Evolutionary conservation across 495 filamentous ascomycete species (phyloP).

Genomic region (Podospora pseudopauciseta): DNA sequence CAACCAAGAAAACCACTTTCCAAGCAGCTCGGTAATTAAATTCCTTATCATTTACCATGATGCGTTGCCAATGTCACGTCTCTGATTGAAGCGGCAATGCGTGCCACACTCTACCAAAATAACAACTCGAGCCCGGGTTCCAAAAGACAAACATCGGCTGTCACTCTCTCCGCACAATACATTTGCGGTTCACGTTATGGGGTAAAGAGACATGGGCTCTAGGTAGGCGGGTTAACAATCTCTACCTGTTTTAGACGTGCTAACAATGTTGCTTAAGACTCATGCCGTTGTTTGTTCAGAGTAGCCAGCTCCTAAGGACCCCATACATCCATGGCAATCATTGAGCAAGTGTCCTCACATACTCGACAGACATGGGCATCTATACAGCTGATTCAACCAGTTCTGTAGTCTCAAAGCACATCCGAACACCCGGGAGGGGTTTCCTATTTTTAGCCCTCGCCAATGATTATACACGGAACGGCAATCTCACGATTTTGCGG

Average conservation of each 20-base stretch:
- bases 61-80: not conserved
- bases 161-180: not conserved
- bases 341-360: not conserved
- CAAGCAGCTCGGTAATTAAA: not conserved
- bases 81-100: not conserved
- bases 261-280: not conserved
- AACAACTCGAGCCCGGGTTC: not conserved
- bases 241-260: not conserved
- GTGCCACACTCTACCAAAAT: not conserved
- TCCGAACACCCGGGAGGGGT: not conserved
- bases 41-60: not conserved
- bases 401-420: not conserved
- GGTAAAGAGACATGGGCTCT: not conserved
- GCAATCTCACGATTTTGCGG: not conserved
- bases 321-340: not conserved
- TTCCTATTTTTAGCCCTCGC: not conserved
- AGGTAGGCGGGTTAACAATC: not conserved
- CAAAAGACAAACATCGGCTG: not conserved
- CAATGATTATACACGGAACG: not conserved
- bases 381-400: not conserved
- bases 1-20: too few relatives aligned
- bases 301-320: not conserved
- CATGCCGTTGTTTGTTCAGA: not conserved
- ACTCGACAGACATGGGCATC: not conserved
- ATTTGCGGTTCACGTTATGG: not conserved